phyloP scores from a whole-genome alignment of 805 yeast species.

The Nakazawaea ernobii region DNA sequence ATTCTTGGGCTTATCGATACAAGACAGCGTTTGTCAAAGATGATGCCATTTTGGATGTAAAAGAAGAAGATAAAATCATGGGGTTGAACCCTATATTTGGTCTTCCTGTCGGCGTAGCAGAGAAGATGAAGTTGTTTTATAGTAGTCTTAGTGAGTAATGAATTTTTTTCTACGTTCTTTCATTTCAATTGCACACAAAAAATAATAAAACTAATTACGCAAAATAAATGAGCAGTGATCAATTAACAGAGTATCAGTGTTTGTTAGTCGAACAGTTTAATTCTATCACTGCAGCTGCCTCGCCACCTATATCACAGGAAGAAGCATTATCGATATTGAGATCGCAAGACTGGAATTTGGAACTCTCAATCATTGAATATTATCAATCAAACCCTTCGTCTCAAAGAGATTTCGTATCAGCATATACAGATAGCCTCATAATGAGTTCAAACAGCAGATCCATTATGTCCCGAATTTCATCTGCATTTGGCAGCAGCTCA shows the following conservation, averaged over 20 bases:
- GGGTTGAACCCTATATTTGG: conserved; percentile 57
- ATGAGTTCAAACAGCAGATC: conserved; percentile 7
- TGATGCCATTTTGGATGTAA: conserved; percentile 15
- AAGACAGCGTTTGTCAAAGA: conserved; percentile 15
- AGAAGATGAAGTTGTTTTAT: conserved; percentile 16
- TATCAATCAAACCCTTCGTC: conserved; percentile 17
- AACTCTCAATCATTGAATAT: conserved; percentile 19
- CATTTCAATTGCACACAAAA: background rate
- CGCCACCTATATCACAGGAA: conserved; percentile 10
- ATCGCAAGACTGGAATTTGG: conserved; percentile 21
- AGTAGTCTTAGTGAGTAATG: background rate
- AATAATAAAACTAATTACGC: background rate
- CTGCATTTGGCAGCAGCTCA: background rate
- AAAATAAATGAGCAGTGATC: conserved; percentile 1
- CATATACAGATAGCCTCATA: conserved; percentile 1
- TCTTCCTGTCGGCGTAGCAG: conserved; percentile 39
- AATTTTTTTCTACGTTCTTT: background rate
- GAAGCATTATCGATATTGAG: conserved; percentile 18
- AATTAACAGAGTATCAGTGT: conserved; percentile 3
- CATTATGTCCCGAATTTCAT: background rate
- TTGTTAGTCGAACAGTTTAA: conserved; percentile 2
- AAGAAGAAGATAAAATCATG: conserved; percentile 16
- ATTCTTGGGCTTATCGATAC: conserved; percentile 26
- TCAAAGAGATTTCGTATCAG: conserved; percentile 9
- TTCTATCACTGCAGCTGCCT: background rate